Percentiles rank a stretch among this genome's conserved stretches.
Evolutionary conservation across 371 early-diverging fungal species (phyloP).

Genomic region (Mortierella sp.): DNA sequence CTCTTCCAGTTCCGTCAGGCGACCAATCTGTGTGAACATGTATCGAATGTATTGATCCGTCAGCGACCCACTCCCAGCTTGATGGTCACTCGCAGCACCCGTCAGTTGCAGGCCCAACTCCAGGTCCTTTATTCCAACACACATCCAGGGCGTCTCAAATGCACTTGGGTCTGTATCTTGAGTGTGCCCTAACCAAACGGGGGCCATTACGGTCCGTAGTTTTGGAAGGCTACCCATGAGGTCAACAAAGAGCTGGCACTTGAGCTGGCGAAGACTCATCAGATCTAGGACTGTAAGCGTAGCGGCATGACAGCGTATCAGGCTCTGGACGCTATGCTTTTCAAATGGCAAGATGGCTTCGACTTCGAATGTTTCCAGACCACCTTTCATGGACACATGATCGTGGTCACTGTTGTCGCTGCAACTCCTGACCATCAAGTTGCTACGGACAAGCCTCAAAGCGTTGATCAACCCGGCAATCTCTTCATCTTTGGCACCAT

Average conservation of each 20-base stretch:
- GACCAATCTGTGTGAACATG: slow-evolving; percentile 10
- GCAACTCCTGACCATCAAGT: no score
- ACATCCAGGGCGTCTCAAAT: slow-evolving; percentile 3
- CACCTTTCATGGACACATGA: background rate
- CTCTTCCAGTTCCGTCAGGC: slow-evolving; percentile 5
- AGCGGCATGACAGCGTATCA: background rate
- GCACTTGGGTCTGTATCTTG: background rate
- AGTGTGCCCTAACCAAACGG: background rate
- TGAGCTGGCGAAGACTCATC: background rate
- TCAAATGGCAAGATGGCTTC: background rate
- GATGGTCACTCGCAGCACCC: background rate
- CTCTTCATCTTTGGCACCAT: background rate
- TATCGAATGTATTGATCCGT: background rate
- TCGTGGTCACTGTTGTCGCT: background rate
- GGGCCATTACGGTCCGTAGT: background rate
- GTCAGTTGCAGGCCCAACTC: background rate
- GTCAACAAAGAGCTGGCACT: background rate
- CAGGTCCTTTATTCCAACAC: background rate
- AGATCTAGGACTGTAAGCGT: slow-evolving; percentile 4
- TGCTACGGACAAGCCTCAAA: background rate
- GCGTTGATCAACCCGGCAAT: background rate
- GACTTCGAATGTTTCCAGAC: background rate
- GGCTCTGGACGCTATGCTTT: background rate
- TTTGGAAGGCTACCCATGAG: slow-evolving; percentile 4
- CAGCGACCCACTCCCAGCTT: background rate